A percentile compares a stretch with the other conserved stretches of the same genome.
Evolutionary conservation across 2,329 filamentous ascomycete species (phyloP).

Genomic region (Hymenoscyphus albidus): DNA sequence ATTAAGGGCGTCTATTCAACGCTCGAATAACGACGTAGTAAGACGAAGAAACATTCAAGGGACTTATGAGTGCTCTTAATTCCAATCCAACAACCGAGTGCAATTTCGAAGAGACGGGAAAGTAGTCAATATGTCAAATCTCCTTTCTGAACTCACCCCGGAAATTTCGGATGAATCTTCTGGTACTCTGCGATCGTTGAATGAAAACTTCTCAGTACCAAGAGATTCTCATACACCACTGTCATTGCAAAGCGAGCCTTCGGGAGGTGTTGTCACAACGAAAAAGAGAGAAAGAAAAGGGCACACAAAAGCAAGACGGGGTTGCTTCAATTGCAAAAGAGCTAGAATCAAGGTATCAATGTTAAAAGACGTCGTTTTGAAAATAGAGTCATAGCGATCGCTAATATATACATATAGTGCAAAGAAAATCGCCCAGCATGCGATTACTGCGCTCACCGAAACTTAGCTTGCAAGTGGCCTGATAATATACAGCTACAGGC

Average conservation of each 20-base stretch:
- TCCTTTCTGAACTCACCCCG: not conserved
- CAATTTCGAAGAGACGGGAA: not conserved
- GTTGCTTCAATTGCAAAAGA: conserved; percentile 66
- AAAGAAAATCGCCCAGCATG: conserved; percentile 61
- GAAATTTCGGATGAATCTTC: not conserved
- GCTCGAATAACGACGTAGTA: not conserved
- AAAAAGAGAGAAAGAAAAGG: conserved; percentile 36
- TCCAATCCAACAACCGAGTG: not conserved
- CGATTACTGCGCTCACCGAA: conserved; percentile 60
- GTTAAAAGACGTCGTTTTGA: not conserved
- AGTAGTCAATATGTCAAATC: not conserved
- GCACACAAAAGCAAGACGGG: conserved; percentile 62
- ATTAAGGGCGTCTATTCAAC: not conserved
- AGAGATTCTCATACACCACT: not conserved
- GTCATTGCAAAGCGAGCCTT: not conserved
- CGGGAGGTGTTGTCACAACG: not conserved
- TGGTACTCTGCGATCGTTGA: not conserved
- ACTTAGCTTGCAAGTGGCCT: conserved; percentile 62
- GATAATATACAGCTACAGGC: conserved; percentile 42
- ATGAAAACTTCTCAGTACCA: not conserved
- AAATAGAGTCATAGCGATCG: not conserved
- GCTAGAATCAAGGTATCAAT: conserved; percentile 56
- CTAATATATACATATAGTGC: conserved; percentile 43
- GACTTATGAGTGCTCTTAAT: not conserved
- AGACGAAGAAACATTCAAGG: not conserved